Evolutionary conservation across 129 eudicot genomes (phyloP), one percentile per base, ranked within the genome.

Genomic region (Tanacetum coccineum): DNA sequence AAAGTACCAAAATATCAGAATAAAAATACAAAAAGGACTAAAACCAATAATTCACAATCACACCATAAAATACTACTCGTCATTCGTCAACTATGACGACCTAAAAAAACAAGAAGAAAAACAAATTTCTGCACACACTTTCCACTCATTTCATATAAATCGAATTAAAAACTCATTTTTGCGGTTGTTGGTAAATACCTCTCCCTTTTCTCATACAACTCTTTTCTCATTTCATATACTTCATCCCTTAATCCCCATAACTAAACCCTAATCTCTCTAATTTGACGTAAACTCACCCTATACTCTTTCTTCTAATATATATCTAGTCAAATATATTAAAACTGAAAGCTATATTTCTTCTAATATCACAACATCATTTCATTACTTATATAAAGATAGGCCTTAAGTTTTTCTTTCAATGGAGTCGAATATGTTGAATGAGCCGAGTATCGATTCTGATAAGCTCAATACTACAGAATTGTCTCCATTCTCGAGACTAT

Each of bases 391-490:
- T 36, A 6, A 0, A 6, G 10, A 36, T 1, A 36, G 10, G 42
- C 42, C 42, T 36, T 7, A 36, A 36, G 10, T 36, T 7, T 6
- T 36, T 22, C 25, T 55, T 2, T 20, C 4, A 67, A 73, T 75
- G 82, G 87, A 72, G 14, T 30, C 76, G 20, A 63, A 68, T 66
- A 56, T 73, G 45, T 36, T 79, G 81, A 80, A 84, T 8, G 92
- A 87, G 70, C 95, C 87, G 9, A 87, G 82, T 50, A 74, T 87
- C 36, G 89, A 81, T 13, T 70, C 87, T 0, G 83, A 87, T 57
- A 91, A 87, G 78, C 79, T 91, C 20, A 87, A n/a, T n/a, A 90
- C 70, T 85, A 87, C 80, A 96, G 85, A 57, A 91, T 91, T 11
- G 87, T 91, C 70, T 91, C 97, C 0, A 87, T 87, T 40, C 79